Percentiles rank a stretch among this genome's conserved stretches.
phyloP scores from a whole-genome alignment of 73 alveolate species.

The Effrenium voratum region DNA sequence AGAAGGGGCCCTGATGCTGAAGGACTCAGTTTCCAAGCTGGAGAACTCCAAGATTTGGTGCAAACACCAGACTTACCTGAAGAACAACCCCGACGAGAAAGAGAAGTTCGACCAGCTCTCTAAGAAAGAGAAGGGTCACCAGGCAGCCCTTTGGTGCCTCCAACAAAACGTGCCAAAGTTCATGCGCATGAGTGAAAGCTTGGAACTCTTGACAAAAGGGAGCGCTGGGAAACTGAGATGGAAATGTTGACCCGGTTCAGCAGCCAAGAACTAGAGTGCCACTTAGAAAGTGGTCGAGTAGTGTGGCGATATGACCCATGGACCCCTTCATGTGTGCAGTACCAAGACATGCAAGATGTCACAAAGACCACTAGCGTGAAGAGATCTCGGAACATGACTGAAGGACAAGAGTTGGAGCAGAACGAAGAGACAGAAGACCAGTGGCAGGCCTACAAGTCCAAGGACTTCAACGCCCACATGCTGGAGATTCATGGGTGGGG shows the following conservation, averaged over 20 bases:
- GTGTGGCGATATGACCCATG: background rate
- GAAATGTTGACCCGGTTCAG: background rate
- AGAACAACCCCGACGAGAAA: background rate
- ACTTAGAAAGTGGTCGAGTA: background rate
- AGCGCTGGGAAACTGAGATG: background rate
- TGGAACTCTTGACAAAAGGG: background rate
- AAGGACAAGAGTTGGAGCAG: background rate
- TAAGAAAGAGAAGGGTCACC: background rate
- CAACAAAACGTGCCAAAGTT: background rate
- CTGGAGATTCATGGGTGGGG: background rate
- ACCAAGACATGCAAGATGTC: background rate
- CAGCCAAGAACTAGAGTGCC: background rate
- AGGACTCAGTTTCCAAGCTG: background rate
- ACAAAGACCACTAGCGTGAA: background rate
- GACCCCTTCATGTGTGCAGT: background rate
- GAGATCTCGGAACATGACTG: background rate
- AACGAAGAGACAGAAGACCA: background rate
- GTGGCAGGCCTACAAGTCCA: background rate
- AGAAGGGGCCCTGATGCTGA: background rate
- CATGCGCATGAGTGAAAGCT: background rate
- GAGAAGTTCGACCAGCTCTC: background rate
- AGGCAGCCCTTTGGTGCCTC: background rate
- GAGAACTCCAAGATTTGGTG: background rate
- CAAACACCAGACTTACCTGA: background rate
- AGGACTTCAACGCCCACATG: background rate